phyloP scores from a whole-genome alignment of 495 filamentous ascomycete species.

The Aspergillus incahuasiensis region DNA sequence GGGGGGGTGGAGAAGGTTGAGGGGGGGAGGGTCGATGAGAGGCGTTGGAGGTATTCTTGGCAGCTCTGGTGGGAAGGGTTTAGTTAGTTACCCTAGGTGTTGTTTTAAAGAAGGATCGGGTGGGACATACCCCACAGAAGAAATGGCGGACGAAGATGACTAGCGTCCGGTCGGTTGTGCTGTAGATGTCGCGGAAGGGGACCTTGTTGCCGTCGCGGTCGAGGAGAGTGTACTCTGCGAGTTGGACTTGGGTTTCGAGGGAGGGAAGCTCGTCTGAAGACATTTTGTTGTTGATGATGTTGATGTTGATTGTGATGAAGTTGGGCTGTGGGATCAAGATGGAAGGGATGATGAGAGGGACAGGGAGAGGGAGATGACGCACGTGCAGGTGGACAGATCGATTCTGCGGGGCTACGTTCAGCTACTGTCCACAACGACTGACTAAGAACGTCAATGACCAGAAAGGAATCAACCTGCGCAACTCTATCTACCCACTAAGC shows the following conservation, averaged over 20 bases:
- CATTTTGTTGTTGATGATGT: neutral
- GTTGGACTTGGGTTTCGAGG: conserved; percentile 39
- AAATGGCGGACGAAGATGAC: conserved; percentile 86
- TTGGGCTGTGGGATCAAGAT: neutral
- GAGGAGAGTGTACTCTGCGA: conserved; percentile 56
- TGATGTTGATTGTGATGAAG: neutral
- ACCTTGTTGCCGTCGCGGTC: conserved; percentile 57
- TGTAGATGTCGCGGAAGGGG: conserved; percentile 66
- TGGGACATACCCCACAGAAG: conserved; percentile 70
- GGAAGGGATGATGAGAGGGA: neutral
- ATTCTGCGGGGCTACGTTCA: no score
- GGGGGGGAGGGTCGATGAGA: conserved; percentile 58
- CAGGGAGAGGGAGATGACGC: neutral
- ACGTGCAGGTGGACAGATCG: no score
- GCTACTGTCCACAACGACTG: no score
- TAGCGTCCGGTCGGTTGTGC: conserved; percentile 52
- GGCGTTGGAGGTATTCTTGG: conserved; percentile 59
- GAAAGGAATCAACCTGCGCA: no score
- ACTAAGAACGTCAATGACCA: no score
- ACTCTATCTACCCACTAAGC: no score
- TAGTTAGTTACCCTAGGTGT: neutral
- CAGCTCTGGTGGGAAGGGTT: conserved; percentile 48
- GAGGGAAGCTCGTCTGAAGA: conserved; percentile 45
- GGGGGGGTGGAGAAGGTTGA: conserved; percentile 40
- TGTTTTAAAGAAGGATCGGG: neutral